These are phyloP conservation scores for Pseudogymnoascus sp. DNA, from an alignment of 2,329 filamentous ascomycete genomes.

Conservation along the genomic window DNA sequence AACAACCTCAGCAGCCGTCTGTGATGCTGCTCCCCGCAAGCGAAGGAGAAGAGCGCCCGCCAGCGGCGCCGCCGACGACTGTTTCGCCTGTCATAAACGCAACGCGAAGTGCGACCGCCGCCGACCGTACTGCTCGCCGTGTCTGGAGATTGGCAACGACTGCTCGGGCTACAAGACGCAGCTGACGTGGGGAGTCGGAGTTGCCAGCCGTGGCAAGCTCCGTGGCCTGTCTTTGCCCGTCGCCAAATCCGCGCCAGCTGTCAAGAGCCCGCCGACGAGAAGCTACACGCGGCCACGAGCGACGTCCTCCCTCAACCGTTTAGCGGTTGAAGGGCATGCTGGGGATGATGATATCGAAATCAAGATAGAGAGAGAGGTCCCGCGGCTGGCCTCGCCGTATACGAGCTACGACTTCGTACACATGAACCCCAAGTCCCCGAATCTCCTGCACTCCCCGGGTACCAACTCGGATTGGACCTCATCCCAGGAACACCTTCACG, in stretches of 20 bases:
- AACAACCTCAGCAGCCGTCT: not conserved
- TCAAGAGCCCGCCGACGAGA: conserved; percentile 29
- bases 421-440: conserved; percentile 30
- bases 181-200: conserved; percentile 92
- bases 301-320: conserved; percentile 22
- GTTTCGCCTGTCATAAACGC: conserved; percentile 85
- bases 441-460: conserved; percentile 23
- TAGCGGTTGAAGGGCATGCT: conserved; percentile 15
- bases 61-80: conserved; percentile 87
- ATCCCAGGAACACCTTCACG: conserved; percentile 23
- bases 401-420: conserved; percentile 37
- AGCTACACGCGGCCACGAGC: conserved; percentile 24
- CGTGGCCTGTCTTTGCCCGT: conserved; percentile 75
- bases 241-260: conserved; percentile 50
- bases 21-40: conserved; percentile 37
- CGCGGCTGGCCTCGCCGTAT: conserved; percentile 22
- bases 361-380: conserved; percentile 24
- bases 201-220: conserved; percentile 91
- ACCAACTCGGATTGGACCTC: conserved; percentile 27
- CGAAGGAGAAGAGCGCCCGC: conserved; percentile 82
- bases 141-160: conserved; percentile 82
- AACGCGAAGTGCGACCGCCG: conserved; percentile 82
- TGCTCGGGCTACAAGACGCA: conserved; percentile 96
- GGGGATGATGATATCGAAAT: conserved; percentile 28
- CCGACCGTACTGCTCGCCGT: conserved; percentile 91